Evolutionary conservation across 2,329 filamentous ascomycete genomes (phyloP).

Genomic region (Fusarium chlamydosporum): DNA sequence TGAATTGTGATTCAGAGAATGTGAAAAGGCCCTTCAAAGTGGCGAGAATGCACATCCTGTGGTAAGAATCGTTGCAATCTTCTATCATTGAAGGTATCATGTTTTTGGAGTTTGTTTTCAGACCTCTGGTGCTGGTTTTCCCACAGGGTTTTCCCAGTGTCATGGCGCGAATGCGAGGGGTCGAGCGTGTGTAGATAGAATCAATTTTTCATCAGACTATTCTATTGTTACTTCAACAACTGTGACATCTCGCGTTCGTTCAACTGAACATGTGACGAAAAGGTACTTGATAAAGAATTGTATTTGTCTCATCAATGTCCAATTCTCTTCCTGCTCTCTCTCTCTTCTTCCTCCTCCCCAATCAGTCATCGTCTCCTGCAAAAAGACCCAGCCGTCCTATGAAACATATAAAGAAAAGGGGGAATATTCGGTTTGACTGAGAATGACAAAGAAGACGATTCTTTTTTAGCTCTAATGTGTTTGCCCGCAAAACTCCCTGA

Average conservation of each 20-base stretch:
- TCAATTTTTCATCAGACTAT: no score
- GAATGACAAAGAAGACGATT: conserved; percentile 49
- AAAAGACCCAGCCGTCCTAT: conserved; percentile 36
- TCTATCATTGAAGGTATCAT: no score
- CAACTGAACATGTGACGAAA: no score
- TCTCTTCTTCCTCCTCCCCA: conserved; percentile 4
- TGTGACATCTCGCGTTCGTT: neutral
- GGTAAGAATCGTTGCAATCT: no score
- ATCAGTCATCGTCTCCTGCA: conserved; percentile 19
- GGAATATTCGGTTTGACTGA: conserved; percentile 48
- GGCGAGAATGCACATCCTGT: no score
- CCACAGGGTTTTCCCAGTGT: no score
- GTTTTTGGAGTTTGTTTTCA: no score
- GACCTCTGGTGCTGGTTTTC: no score
- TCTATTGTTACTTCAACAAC: neutral
- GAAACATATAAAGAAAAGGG: conserved; percentile 38
- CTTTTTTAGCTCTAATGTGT: conserved; percentile 51
- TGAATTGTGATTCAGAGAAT: no score
- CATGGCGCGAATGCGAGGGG: no score
- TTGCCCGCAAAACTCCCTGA: conserved; percentile 51
- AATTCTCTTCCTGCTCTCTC: conserved; percentile 14
- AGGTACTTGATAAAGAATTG: conserved; percentile 16
- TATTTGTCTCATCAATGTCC: conserved; percentile 35
- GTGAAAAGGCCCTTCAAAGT: no score
- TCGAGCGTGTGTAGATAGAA: no score